phyloP scores from a whole-genome alignment of 768 basidiomycete species.

The Cystobasidium onofrii region DNA sequence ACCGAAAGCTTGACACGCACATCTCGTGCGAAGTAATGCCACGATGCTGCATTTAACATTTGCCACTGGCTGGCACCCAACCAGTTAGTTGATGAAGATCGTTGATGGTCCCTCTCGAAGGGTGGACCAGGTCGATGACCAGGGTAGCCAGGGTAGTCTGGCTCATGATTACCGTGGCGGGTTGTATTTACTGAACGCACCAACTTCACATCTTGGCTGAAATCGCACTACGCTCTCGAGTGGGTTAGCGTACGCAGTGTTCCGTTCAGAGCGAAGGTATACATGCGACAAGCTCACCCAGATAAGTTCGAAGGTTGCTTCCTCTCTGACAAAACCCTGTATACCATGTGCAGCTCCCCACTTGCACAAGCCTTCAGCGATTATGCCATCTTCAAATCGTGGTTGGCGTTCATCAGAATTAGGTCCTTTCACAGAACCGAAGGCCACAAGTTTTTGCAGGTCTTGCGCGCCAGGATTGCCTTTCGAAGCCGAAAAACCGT shows the following conservation, averaged over 20 bases:
- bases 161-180: background rate
- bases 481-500: slow-evolving; percentile 2
- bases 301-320: background rate
- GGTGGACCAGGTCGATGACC: background rate
- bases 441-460: background rate
- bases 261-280: background rate
- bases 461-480: background rate
- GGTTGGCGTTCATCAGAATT: background rate
- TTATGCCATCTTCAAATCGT: background rate
- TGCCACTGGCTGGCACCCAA: background rate
- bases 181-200: background rate
- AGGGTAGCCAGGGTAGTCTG: background rate
- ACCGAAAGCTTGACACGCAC: background rate
- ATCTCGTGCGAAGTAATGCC: background rate
- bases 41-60: background rate
- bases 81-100: background rate
- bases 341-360: background rate
- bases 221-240: background rate
- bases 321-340: background rate
- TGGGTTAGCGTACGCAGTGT: background rate
- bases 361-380: background rate
- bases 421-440: background rate
- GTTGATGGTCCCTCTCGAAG: no score
- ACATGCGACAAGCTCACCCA: background rate
- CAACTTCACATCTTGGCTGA: background rate